Evolutionary conservation across 2,329 filamentous ascomycete species (phyloP).

Genomic region (Penicillium sumatraense): DNA sequence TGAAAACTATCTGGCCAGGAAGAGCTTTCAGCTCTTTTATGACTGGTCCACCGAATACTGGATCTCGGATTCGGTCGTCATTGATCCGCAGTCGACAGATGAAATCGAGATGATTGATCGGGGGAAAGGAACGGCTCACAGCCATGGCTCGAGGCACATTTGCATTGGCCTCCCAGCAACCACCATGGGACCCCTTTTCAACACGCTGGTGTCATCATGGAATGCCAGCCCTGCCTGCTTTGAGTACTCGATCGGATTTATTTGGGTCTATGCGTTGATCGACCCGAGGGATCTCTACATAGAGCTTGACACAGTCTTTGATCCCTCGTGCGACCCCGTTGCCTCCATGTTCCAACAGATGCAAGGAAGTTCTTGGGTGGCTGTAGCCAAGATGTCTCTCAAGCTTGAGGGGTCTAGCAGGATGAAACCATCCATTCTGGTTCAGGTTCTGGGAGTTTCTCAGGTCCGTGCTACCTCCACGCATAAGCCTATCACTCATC

Average conservation of each 20-base stretch:
- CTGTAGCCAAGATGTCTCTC: not conserved
- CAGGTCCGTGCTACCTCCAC: not conserved
- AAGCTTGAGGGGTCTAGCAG: not conserved
- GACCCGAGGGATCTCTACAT: not conserved
- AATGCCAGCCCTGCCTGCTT: not conserved
- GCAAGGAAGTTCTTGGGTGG: not conserved
- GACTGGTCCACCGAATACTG: not conserved
- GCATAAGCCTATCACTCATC: not conserved
- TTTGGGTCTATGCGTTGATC: not conserved
- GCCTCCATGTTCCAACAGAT: not conserved
- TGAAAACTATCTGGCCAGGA: not conserved
- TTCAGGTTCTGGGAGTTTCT: not conserved
- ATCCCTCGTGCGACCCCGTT: not conserved
- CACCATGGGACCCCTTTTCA: not conserved
- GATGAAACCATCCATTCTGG: not conserved
- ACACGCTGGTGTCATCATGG: not conserved
- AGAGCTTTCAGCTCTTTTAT: not conserved
- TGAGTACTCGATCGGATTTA: not conserved
- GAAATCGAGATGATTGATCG: not conserved
- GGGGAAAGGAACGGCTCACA: not conserved
- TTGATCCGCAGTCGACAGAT: not conserved
- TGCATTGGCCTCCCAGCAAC: slow-evolving; percentile 1
- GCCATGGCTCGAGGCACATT: not conserved
- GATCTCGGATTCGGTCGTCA: not conserved
- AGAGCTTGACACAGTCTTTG: not conserved